phyloP scores from a whole-genome alignment of 192 early-diverging fungal species.

The Rhizophlyctis rosea region DNA sequence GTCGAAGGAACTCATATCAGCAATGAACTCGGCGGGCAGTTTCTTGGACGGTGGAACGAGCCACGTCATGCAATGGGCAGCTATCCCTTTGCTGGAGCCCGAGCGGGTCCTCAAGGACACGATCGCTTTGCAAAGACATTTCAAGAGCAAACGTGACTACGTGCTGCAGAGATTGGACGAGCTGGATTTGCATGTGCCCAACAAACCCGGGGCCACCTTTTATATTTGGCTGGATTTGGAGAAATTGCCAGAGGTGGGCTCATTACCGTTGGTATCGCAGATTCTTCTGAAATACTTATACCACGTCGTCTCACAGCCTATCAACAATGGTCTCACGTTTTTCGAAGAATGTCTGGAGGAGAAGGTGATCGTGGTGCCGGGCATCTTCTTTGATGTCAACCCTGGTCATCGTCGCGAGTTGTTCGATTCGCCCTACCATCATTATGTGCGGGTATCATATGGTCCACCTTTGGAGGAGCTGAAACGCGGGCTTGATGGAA shows the following conservation, averaged over 20 bases:
- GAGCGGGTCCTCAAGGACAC: conserved; percentile 37
- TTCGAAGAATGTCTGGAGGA: conserved; percentile 58
- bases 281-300: no score
- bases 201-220: conserved; percentile 50
- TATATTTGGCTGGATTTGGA: conserved; percentile 54
- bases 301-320: no score
- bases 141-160: conserved; percentile 45
- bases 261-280: not conserved
- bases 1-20: conserved; percentile 47
- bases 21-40: conserved; percentile 48
- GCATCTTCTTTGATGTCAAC: conserved; percentile 60
- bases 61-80: conserved; percentile 49
- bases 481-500: conserved; percentile 44
- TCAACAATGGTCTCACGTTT: conserved; percentile 50
- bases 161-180: conserved; percentile 38
- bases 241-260: conserved; percentile 34
- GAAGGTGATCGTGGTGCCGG: conserved; percentile 51
- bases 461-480: conserved; percentile 53
- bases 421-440: conserved; percentile 52
- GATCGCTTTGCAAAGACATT: conserved; percentile 43
- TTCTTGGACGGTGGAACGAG: conserved; percentile 57
- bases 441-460: conserved; percentile 52
- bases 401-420: conserved; percentile 52
- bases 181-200: conserved; percentile 38
- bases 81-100: conserved; percentile 49